Base-by-base conservation (phyloP, 805 yeast species). In the Maudiozyma turicensis region DNA sequence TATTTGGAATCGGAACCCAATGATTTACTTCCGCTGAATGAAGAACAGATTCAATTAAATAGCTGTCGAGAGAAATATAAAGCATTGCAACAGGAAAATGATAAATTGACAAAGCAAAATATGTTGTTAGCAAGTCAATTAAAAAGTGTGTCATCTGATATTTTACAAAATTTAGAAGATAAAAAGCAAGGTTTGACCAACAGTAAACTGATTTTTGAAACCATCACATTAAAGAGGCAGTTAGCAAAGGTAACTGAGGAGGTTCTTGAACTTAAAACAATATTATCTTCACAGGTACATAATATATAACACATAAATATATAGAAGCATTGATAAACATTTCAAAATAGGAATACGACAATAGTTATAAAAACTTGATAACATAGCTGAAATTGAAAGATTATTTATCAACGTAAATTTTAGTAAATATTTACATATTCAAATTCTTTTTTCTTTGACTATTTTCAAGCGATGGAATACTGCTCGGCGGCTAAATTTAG, bases 291-390 rank as follows among this genome's bases (percentile, higher is more conserved):
- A 35, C n/a, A 35, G 13, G 15, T n/a, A 13, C 15, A 35, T 9
- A 35, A 15, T 35, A 3, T 6, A 35, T 35, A 13, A 35, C 6
- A 35, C 8, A 35, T 35, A 33, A 11, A 5, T 5, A 33, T 33
- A 33, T 35, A 6, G 14, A n/a, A 35, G 2, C 14, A 35, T 13
- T 11, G 7, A n/a, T 5, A 13, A 32, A 11, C 13, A 9, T 32
- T 32, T 11, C 34, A 32, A 32, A 32, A 3, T 32, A 32, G 2
- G 68, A 70, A 15, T 20, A 20, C 26, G 26, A 20, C 26, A 20
- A 20, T 20, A 20, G 26, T 20, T 20, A 20, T 4, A 2, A 20
- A 20, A 20, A 20, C 26, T 20, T 20, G 26, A 4, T 4, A 20
- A 20, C 26, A 20, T 20, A 4, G 4, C 26, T 20, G 4, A 20